Evolutionary conservation across 2,329 filamentous ascomycete genomes (phyloP).

Genomic region (Monilinia laxa): DNA sequence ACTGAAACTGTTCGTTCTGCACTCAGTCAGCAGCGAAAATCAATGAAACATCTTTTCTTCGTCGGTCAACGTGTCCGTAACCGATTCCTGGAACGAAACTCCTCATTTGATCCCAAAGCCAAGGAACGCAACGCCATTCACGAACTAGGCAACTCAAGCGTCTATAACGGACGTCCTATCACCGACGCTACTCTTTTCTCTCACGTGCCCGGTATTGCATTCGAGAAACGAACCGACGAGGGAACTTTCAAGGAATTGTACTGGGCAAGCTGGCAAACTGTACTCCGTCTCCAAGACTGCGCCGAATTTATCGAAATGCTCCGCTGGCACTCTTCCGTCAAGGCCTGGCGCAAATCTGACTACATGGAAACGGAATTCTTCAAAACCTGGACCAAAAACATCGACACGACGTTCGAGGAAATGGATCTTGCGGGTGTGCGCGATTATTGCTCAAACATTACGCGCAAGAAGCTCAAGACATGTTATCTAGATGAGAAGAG

Average conservation of each 20-base stretch:
- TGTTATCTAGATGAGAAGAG: conserved; percentile 22
- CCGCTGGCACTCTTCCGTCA: conserved; percentile 22
- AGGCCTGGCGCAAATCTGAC: conserved; percentile 19
- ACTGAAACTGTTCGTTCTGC: conserved; percentile 19
- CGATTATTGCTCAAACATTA: conserved; percentile 19
- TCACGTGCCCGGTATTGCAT: conserved; percentile 18
- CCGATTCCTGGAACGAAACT: conserved; percentile 21
- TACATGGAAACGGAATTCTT: conserved; percentile 22
- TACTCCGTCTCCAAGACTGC: conserved; percentile 20
- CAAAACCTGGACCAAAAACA: conserved; percentile 21
- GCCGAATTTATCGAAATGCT: conserved; percentile 24
- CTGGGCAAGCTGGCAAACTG: conserved; percentile 22
- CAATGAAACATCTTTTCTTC: conserved; percentile 23
- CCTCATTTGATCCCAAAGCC: conserved; percentile 11
- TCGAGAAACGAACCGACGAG: conserved; percentile 21
- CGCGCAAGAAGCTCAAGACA: conserved; percentile 22
- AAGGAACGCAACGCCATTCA: conserved; percentile 21
- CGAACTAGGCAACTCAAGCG: conserved; percentile 19
- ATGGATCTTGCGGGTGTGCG: conserved; percentile 20
- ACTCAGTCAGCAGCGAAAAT: conserved; percentile 19
- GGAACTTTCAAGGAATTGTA: conserved; percentile 21
- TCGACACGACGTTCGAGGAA: conserved; percentile 22
- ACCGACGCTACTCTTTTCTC: conserved; percentile 23
- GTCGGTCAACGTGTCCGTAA: conserved; percentile 23
- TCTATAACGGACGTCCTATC: conserved; percentile 22